Conservation (phyloP, 2,329 filamentous ascomycete genomes). For the Fusarium marasasianum region DNA sequence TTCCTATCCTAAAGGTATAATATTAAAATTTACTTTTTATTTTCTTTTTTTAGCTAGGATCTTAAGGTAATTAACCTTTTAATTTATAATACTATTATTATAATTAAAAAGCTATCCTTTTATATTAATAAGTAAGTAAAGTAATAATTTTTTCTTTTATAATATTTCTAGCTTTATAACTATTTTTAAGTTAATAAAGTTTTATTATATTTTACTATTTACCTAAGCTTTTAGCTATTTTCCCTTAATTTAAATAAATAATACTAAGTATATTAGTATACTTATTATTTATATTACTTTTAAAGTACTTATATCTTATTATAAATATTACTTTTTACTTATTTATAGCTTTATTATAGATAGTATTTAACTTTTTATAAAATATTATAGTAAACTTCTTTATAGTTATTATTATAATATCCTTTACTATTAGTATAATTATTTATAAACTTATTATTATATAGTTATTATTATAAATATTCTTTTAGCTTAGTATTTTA, state of each 20-base stretch:
- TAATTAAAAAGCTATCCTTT: not conserved
- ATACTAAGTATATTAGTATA: not conserved
- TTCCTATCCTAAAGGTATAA: not conserved
- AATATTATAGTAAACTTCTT: rapidly evolving
- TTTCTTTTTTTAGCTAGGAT: no score
- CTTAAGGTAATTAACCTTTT: not conserved
- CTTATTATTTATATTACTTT: no score
- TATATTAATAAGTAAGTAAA: no score
- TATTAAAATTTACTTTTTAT: not conserved
- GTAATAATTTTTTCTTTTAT: not conserved
- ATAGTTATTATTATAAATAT: no score
- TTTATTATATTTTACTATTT: not conserved
- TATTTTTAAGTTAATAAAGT: not conserved
- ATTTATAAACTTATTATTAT: no score
- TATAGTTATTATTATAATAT: no score
- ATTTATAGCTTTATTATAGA: no score
- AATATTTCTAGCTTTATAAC: not conserved
- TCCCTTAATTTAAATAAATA: not conserved
- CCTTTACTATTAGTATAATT: no score
- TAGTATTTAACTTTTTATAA: no score
- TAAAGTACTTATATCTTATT: no score
- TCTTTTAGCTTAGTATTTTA: no score
- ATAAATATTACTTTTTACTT: rapidly evolving
- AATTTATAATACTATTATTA: not conserved
- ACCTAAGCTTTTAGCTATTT: not conserved